Base-by-base conservation (phyloP, 2,329 filamentous ascomycete species). In the Escovopsis sp. region DNA sequence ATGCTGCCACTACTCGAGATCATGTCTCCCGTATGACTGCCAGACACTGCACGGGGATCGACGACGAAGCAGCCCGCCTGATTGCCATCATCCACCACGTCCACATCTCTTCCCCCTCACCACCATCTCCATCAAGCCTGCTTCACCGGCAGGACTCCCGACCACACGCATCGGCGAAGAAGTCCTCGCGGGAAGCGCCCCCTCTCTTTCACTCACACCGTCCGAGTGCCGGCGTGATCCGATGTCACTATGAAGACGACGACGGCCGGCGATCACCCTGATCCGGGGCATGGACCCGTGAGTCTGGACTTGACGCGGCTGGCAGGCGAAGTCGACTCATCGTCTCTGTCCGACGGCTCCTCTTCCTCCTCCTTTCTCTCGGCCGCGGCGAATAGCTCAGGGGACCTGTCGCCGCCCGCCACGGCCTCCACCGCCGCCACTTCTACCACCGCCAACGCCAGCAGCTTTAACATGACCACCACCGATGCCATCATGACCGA, bases 221-320 rank as follows among this genome's bases (percentile, higher is more conserved):
- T 26, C 36, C 23, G 15, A 34, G 31, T 41, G 32, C 37, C 37
- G 37, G 42, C 40, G 34, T 40, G 38, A 41, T 41, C 40, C 37
- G 39, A 41, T 33, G 41, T 38, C 39, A 36, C 41, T 43, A 54
- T 52, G 52, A 46, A 36, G 36, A 35, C 48, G 35, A 35, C 48
- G 35, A 41, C 42, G 31, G 38, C 45, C 39, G 46, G 42, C 31
- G 41, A 46, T 33, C 44, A 43, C 23, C 39, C 45, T 27, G 42
- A 36, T 34, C 37, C 40, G 31, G 38, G 41, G 42, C 37, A 35
- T 38, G 44, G 46, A 16, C 39, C 49, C 35, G 43, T 45, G 37
- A 51, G 47, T 35, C 42, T 38, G 32, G 39, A 38, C 17, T 39
- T 46, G 30, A 41, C 42, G 34, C 42, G 43, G 34, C 41, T 45